A percentile compares a stretch with the other conserved stretches of the same genome.
Conservation (phyloP, 805 yeast species). For the Debaryomyces hansenii region DNA sequence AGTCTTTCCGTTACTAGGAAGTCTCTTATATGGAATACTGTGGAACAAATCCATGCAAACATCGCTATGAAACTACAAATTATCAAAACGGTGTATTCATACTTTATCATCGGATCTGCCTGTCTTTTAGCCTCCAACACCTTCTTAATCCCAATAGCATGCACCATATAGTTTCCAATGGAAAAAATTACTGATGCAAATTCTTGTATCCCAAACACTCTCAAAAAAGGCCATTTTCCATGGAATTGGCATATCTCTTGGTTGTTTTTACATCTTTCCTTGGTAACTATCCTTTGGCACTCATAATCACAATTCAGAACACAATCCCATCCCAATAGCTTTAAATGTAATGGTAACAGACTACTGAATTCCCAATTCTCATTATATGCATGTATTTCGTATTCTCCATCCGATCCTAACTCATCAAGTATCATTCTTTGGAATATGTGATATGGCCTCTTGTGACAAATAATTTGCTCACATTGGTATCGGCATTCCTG, state of each 20-base stretch:
- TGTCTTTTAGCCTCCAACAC: slow-evolving; percentile 16
- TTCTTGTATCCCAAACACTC: slow-evolving; percentile 84
- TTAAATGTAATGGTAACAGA: slow-evolving; percentile 39
- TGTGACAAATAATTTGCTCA: slow-evolving; percentile 31
- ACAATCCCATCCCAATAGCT: slow-evolving; percentile 70
- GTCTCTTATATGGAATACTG: slow-evolving; percentile 89
- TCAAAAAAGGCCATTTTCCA: slow-evolving; percentile 94
- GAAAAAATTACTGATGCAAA: slow-evolving; percentile 78
- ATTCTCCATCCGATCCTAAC: slow-evolving; percentile 13
- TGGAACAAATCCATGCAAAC: slow-evolving; percentile 85
- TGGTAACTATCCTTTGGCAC: slow-evolving; percentile 80
- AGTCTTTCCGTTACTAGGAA: slow-evolving; percentile 73
- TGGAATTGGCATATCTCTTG: slow-evolving; percentile 79
- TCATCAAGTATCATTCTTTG: slow-evolving; percentile 22
- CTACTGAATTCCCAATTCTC: slow-evolving; percentile 35
- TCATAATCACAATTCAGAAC: slow-evolving; percentile 84
- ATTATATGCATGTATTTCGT: slow-evolving; percentile 24
- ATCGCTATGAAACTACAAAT: slow-evolving; percentile 63
- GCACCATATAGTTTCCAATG: slow-evolving; percentile 45
- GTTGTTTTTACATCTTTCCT: slow-evolving; percentile 44
- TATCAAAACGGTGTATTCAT: slow-evolving; percentile 32
- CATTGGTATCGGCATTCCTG: slow-evolving; percentile 57
- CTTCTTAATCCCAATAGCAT: slow-evolving; percentile 46
- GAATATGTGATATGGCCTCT: slow-evolving; percentile 26
- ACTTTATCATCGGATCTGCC: slow-evolving; percentile 6